A percentile compares a stretch with the other conserved stretches of the same genome.
These are phyloP conservation scores for Collybia sp. DNA, from an alignment of 768 basidiomycete species.

Conservation along the genomic window DNA sequence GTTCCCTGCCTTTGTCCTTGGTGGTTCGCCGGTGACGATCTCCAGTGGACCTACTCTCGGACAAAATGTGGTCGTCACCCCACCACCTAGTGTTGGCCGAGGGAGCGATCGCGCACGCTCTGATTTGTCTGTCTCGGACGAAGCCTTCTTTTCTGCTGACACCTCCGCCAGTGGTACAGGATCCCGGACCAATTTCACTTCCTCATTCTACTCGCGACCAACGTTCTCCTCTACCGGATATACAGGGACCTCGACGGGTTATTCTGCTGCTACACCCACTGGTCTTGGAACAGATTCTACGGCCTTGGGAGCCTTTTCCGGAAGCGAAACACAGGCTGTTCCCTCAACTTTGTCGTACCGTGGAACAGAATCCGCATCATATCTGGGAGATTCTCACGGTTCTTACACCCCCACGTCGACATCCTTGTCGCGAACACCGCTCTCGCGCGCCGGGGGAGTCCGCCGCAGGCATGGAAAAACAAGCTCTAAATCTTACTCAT, in stretches of 20 bases:
- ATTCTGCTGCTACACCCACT: slow-evolving; percentile 13
- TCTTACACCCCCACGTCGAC: slow-evolving; percentile 32
- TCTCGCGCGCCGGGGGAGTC: slow-evolving; percentile 57
- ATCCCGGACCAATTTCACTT: slow-evolving; percentile 24
- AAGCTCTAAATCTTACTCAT: slow-evolving; percentile 38
- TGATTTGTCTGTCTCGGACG: slow-evolving; percentile 28
- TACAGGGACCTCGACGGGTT: slow-evolving; percentile 10
- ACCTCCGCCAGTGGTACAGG: slow-evolving; percentile 22
- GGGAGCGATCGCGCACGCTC: slow-evolving; percentile 27
- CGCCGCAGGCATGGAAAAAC: slow-evolving; percentile 42
- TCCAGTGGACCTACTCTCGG: slow-evolving; percentile 60
- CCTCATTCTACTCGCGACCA: slow-evolving; percentile 32
- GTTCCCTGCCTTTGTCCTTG: slow-evolving; percentile 31
- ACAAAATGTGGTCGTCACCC: slow-evolving; percentile 34
- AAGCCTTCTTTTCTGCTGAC: slow-evolving; percentile 35
- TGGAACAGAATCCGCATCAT: slow-evolving; percentile 49
- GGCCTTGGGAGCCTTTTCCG: slow-evolving; percentile 26
- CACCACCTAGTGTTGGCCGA: slow-evolving; percentile 31
- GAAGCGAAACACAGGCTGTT: slow-evolving; percentile 35
- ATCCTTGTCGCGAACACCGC: slow-evolving; percentile 43
- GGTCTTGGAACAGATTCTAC: slow-evolving; percentile 22
- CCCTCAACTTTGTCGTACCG: slow-evolving; percentile 50
- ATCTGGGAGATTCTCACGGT: slow-evolving; percentile 51
- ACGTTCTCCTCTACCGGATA: slow-evolving; percentile 20
- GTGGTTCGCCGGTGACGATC: slow-evolving; percentile 65